Evolutionary conservation across 2,329 filamentous ascomycete species (phyloP).

Genomic region (Ascochyta clinopodiicola): DNA sequence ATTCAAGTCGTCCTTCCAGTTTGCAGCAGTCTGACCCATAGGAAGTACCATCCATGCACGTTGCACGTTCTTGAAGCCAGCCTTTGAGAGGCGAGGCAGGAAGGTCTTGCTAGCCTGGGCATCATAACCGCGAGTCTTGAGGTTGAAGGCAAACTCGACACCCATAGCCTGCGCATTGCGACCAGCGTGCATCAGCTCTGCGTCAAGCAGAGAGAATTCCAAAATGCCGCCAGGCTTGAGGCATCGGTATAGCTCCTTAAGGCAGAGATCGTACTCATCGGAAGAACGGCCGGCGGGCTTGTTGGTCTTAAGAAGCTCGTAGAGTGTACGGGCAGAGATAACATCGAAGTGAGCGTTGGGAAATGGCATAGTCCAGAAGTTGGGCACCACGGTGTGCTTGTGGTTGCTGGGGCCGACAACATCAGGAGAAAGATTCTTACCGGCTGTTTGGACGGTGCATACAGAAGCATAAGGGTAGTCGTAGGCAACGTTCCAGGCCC

Average conservation of each 20-base stretch:
- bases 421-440: constrained; percentile 51
- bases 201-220: constrained; percentile 89
- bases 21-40: constrained; percentile 64
- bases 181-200: constrained; percentile 86
- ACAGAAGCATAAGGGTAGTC: constrained; percentile 86
- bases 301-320: constrained; percentile 76
- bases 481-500: constrained; percentile 92
- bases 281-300: constrained; percentile 55
- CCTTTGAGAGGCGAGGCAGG: constrained; percentile 73
- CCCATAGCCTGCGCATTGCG: constrained; percentile 80
- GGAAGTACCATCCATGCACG: constrained; percentile 90
- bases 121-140: constrained; percentile 90
- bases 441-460: constrained; percentile 78
- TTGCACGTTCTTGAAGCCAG: constrained; percentile 80
- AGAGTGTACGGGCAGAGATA: constrained; percentile 85
- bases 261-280: constrained; percentile 87
- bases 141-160: constrained; percentile 89
- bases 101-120: constrained; percentile 82
- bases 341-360: constrained; percentile 86
- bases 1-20: constrained; percentile 47
- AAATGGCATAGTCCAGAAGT: constrained; percentile 84
- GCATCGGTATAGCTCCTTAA: constrained; percentile 86
- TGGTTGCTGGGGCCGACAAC: constrained; percentile 85
- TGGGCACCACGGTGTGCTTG: constrained; percentile 77
- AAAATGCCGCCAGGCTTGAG: constrained; percentile 92